These are phyloP conservation scores for Dothideomycetes sp. DNA, from an alignment of 2,329 filamentous ascomycete species.

Conservation along the genomic window DNA sequence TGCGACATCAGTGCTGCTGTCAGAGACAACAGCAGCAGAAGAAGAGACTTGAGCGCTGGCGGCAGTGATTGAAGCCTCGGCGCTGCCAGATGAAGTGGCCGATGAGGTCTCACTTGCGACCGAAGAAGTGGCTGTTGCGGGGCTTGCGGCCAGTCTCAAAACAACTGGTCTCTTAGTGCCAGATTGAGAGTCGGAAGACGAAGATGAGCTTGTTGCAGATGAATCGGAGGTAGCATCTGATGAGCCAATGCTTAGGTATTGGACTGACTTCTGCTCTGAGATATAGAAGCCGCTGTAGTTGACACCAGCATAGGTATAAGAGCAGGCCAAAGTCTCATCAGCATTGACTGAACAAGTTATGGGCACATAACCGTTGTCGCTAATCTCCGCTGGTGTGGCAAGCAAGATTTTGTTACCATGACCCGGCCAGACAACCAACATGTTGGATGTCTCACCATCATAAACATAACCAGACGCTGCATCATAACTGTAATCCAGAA, in stretches of 20 bases:
- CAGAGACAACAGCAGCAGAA: not conserved
- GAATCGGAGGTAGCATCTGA: not conserved
- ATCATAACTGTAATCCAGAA: slow-evolving; percentile 6
- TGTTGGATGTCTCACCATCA: slow-evolving; percentile 3
- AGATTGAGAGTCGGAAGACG: not conserved
- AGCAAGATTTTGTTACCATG: slow-evolving; percentile 8
- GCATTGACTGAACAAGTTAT: not conserved
- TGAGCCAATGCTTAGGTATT: slow-evolving; percentile 2
- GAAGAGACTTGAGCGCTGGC: not conserved
- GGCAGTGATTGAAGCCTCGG: not conserved
- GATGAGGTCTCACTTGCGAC: not conserved
- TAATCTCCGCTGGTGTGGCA: not conserved
- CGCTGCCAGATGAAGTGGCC: slow-evolving; percentile 1
- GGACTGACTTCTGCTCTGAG: not conserved
- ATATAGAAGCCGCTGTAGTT: slow-evolving; percentile 5
- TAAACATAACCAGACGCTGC: slow-evolving; percentile 1
- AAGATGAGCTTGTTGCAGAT: not conserved
- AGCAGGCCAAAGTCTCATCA: slow-evolving; percentile 3
- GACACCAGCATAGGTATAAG: slow-evolving; percentile 1
- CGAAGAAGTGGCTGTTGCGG: not conserved
- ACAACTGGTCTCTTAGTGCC: too few relatives aligned
- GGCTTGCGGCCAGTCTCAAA: not conserved
- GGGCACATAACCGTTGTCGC: not conserved
- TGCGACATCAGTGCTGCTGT: not conserved
- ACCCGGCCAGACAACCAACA: slow-evolving; percentile 1